Percentiles rank a stretch among this genome's conserved stretches.
Evolutionary conservation across 306 rosid genomes (phyloP).

Genomic region (Mimosa bimucronata): DNA sequence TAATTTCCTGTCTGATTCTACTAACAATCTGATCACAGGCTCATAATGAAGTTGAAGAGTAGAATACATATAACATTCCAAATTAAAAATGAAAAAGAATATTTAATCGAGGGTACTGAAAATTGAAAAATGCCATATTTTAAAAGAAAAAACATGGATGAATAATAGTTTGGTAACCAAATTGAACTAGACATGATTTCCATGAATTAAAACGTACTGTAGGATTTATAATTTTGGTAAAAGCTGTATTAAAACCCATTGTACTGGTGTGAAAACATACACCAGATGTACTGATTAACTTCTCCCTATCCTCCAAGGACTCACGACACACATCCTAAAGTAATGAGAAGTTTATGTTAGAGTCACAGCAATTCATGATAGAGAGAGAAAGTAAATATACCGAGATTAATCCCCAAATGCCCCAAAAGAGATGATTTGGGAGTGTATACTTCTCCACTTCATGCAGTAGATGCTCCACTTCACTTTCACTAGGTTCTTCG

Average conservation of each 20-base stretch:
- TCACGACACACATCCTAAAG: slow-evolving; percentile 9
- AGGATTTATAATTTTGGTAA: background rate
- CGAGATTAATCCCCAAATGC: slow-evolving; percentile 94
- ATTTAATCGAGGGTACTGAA: background rate
- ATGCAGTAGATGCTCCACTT: slow-evolving; percentile 64
- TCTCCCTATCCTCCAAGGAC: background rate
- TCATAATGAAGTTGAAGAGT: background rate
- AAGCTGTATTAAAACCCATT: background rate
- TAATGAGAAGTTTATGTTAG: slow-evolving; percentile 6
- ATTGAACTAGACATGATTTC: background rate
- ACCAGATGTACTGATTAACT: slow-evolving; percentile 3
- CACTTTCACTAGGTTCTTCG: slow-evolving; percentile 45
- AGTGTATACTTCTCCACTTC: slow-evolving; percentile 79
- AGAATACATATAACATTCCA: background rate
- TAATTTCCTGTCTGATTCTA: slow-evolving; percentile 1
- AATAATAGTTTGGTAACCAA: background rate
- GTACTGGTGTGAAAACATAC: slow-evolving; percentile 1
- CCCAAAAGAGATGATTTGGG: slow-evolving; percentile 87
- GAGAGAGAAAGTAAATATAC: slow-evolving; percentile 46
- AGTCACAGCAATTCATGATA: background rate
- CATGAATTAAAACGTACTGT: background rate
- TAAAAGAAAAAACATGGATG: background rate
- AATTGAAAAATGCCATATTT: background rate
- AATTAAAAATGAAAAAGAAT: background rate
- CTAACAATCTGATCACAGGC: background rate